Conservation (phyloP, 352 stramenopile species). For the Pythium chondricola region DNA sequence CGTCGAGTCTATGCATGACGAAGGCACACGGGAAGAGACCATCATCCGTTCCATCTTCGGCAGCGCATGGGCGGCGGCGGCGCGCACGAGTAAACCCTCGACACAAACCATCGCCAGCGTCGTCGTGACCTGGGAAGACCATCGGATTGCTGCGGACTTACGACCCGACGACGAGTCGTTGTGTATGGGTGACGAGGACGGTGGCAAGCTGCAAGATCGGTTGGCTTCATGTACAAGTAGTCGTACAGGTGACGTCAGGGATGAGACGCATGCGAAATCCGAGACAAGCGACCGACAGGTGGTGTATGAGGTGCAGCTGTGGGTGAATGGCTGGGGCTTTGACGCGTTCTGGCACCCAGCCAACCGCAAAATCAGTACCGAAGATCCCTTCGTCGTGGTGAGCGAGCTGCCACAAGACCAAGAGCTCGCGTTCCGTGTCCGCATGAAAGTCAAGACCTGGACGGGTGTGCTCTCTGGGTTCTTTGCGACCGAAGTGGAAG, state of each 20-base stretch:
- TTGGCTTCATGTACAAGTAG: too few species aligned
- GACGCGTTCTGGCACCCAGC: conserved; percentile 54
- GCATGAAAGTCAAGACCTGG: conserved; percentile 38
- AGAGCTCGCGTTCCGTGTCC: conserved; percentile 50
- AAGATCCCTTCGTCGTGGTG: conserved; percentile 53
- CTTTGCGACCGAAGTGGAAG: conserved; percentile 46
- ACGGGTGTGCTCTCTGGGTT: conserved; percentile 30
- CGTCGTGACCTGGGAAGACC: conserved; percentile 66
- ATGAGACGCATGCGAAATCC: too few species aligned
- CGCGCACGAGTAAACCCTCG: conserved; percentile 3
- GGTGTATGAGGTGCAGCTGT: conserved; percentile 64
- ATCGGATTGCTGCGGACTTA: conserved; percentile 21
- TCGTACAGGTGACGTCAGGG: too few species aligned
- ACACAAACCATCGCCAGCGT: conserved; percentile 40
- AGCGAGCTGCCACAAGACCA: conserved; percentile 42
- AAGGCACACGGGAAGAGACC: conserved; percentile 14
- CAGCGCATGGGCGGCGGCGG: conserved; percentile 7
- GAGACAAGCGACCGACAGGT: conserved; percentile 6
- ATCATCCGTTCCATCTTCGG: conserved; percentile 15
- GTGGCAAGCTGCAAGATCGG: too few species aligned
- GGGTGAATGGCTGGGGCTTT: conserved; percentile 57
- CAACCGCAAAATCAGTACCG: conserved; percentile 38
- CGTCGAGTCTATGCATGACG: neutral
- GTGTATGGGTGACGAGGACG: neutral
- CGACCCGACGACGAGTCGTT: conserved; percentile 13